Evolutionary conservation across 495 filamentous ascomycete genomes (phyloP).

Genomic region (Penicillium ucsense): DNA sequence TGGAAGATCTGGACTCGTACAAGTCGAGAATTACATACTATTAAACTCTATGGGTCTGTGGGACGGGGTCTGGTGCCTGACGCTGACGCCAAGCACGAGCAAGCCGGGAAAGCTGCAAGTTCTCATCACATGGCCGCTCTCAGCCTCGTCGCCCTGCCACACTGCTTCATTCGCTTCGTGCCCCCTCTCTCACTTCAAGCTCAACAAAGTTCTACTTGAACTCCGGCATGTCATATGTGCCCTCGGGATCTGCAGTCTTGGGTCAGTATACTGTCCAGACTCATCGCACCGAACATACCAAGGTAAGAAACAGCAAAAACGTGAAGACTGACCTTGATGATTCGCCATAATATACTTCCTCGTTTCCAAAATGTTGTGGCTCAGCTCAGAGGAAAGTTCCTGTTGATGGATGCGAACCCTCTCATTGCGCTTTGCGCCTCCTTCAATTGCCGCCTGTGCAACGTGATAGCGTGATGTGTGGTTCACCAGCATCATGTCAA

Average conservation of each 20-base stretch:
- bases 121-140: too few species aligned
- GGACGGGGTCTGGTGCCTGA: too few species aligned
- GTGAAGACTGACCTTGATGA: slow-evolving; percentile 33
- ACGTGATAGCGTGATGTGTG: slow-evolving; percentile 54
- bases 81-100: too few species aligned
- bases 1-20: too few species aligned
- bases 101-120: too few species aligned
- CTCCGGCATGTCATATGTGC: slow-evolving; percentile 42
- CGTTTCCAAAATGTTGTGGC: slow-evolving; percentile 39
- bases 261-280: neutral
- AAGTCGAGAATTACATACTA: too few species aligned
- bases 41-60: too few species aligned
- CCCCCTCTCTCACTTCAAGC: neutral
- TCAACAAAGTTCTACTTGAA: slow-evolving; percentile 20
- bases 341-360: slow-evolving; percentile 47
- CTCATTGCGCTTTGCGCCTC: slow-evolving; percentile 40
- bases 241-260: slow-evolving; percentile 40
- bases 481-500: slow-evolving; percentile 68
- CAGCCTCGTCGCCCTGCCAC: too few species aligned
- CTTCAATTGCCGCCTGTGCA: slow-evolving; percentile 45
- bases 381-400: slow-evolving; percentile 37
- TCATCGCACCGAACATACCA: too few species aligned
- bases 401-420: slow-evolving; percentile 39
- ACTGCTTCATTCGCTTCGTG: too few species aligned
- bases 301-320: too few species aligned